Evolutionary conservation across 108 stramenopile species (phyloP).

Genomic region (Asterionellopsis glacialis): DNA sequence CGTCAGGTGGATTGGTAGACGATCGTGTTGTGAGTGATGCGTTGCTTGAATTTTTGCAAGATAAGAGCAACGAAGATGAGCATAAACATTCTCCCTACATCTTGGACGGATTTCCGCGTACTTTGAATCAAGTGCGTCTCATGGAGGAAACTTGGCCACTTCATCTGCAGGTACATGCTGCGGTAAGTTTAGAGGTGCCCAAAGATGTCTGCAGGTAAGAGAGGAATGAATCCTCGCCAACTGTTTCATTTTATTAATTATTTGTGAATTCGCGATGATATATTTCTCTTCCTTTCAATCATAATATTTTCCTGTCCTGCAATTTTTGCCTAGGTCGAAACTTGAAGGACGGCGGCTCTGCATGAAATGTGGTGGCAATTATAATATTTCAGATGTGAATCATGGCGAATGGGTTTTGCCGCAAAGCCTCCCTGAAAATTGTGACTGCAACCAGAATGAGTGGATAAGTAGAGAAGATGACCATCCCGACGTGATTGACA

Average conservation of each 20-base stretch:
- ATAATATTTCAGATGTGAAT: constrained; percentile 60
- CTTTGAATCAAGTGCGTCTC: constrained; percentile 39
- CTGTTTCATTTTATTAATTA: too few species aligned
- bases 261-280: too few species aligned
- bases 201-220: constrained; percentile 53
- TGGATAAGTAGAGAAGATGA: constrained; percentile 70
- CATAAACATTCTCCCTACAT: constrained; percentile 19
- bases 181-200: constrained; percentile 67
- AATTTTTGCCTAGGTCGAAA: constrained; percentile 16
- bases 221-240: too few species aligned
- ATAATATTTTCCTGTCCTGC: too few species aligned
- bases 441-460: constrained; percentile 14
- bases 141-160: constrained; percentile 50
- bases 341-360: constrained; percentile 69
- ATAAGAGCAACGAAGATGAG: constrained; percentile 12
- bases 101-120: constrained; percentile 83
- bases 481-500: constrained; percentile 36
- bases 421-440: constrained; percentile 41
- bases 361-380: constrained; percentile 42
- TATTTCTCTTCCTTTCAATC: too few species aligned
- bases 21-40: constrained; percentile 45
- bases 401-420: constrained; percentile 58
- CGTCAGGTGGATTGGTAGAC: constrained; percentile 57
- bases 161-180: constrained; percentile 25
- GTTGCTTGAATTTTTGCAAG: constrained; percentile 33